Evolutionary conservation across 2,329 filamentous ascomycete genomes (phyloP), one percentile per base, ranked within the genome.

Genomic region (Pestalotiopsis sp.): DNA sequence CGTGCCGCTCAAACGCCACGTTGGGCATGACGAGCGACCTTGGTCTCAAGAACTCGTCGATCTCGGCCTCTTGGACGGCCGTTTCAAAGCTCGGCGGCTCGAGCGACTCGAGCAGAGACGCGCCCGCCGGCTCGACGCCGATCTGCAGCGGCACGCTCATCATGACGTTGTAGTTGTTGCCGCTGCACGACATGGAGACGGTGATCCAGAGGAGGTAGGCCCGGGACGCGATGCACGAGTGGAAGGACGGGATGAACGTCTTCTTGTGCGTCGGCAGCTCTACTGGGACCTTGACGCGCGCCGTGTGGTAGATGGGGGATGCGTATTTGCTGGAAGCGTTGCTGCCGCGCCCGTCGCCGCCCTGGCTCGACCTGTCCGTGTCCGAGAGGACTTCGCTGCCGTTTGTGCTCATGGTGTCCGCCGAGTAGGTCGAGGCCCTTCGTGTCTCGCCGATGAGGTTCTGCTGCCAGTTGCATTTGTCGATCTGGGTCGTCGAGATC

Each of bases 221-320:
- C 31, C 87, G 84, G 7, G 85, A 86, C 49, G 82, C 79, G 75
- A 89, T 84, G 79, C 87, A 90, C 9, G 84, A 86, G 78, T 89
- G 86, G 74, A 89, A 90, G 4, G 85, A 86, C 0, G 87, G 87
- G 25, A 89, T 70, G 71, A 88, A 87, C 9, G 83, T 80, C 75
- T 84, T 86, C 73, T 82, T 84, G 36, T 77, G 75, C 9, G 79
- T 76, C 3, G 86, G 85, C 39, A 89, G 75, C 17, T 77, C 75
- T 68, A 90, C 78, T 1, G 87, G 86, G 1, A 90, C 75, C 57
- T 82, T 77, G 11, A 89, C 71, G 4, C 77, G 77, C 0, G 86
- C 76, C 0, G 79, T 78, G 74, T 87, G 81, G 69, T 76, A 77
- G 71, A 83, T 70, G 1, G 78, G 77, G 13, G 78, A 75, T 9